Base-by-base conservation (phyloP, 306 rosid species). In the Quercus robur region DNA sequence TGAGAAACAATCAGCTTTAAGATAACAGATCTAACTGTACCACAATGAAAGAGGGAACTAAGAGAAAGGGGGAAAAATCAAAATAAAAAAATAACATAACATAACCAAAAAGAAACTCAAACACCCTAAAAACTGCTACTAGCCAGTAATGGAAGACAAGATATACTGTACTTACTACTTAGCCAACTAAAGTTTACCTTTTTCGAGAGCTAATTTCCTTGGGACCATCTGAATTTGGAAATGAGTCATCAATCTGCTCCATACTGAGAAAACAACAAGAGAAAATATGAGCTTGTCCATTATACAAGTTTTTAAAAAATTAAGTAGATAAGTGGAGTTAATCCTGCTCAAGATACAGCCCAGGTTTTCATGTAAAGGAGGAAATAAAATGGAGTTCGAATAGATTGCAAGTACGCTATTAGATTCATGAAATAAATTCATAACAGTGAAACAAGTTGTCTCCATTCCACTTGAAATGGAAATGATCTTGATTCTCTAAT, bases 131-230 rank as follows among this genome's bases (percentile, higher is more conserved):
- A 33, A 21, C 71, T 52, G 20, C 21, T 51, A 78, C 67, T 1
- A 20, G 33, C 8, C 33, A 31, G 46, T 9, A 19, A 33, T 67
- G 26, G 51, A 33, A 67, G 33, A n/a, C 6, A 67, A 8, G 49
- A 67, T 7, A 33, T 67, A 5, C 52, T 14, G 30, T 5, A 26
- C 30, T 63, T 67, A 18, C 14, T 15, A 26, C 30, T 63, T 67
- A 18, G 23, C 9, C 12, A 35, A 75, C 33, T 14, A 49, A 9
- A 69, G 70, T 30, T 57, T 84, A 91, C 99, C 98, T 84, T 81
- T 95, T 95, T 67, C 84, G 81, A 77, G 87, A 89, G 71, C 87
- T 79, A 80, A 72, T 86, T 85, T 90, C 97, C 81, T 77, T 87
- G 20, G 80, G 69, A 52, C 51, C 81, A 30, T 86, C 90, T 9